Base-by-base conservation (phyloP, 306 rosid genomes). In the Dicorynia guianensis region DNA sequence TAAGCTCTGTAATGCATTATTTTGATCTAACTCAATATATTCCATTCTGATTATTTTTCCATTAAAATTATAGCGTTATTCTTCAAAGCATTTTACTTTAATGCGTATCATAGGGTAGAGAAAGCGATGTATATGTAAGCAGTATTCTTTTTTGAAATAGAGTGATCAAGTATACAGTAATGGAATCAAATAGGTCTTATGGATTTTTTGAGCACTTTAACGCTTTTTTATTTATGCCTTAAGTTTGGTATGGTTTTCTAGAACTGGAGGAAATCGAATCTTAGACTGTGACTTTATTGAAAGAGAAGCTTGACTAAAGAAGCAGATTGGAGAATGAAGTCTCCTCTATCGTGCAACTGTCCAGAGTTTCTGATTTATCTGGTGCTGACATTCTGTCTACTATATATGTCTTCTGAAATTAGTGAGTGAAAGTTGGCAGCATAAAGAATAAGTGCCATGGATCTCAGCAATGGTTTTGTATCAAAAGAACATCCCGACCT, bases 401-500 rank as follows among this genome's bases (percentile, higher is more conserved):
- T 33, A 74, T 62, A 53, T 44, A 59, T 77, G 76, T 47, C 62
- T 66, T 69, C 20, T 38, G 59, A 36, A 59, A 70, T 52, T 4
- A 52, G 53, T 61, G 60, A 67, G 48, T 67, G 64, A 60, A 70
- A 53, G 39, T 63, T 54, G 43, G 42, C 64, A 76, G 75, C 48
- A 63, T 72, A 74, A 57, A 68, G 48, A 11, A 42, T 35, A 63
- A 85, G 74, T 34, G 11, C 25, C 64, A 90, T 90, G 96, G 92
- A 87, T 56, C 77, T 71, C 63, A 54, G 77, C 7, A 79, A 81
- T 47, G 90, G 84, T 53, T 71, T 71, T 77, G 87, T 50, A 39
- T 81, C 90, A 18, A 87, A 74, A 3, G 88, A 89, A 63, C 86
- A 82, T 56, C 85, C 20, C 0, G 87, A 84, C 82, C 83, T 78